Evolutionary conservation across 2,329 filamentous ascomycete species (phyloP).

Genomic region (Teratosphaeria zuluensis): DNA sequence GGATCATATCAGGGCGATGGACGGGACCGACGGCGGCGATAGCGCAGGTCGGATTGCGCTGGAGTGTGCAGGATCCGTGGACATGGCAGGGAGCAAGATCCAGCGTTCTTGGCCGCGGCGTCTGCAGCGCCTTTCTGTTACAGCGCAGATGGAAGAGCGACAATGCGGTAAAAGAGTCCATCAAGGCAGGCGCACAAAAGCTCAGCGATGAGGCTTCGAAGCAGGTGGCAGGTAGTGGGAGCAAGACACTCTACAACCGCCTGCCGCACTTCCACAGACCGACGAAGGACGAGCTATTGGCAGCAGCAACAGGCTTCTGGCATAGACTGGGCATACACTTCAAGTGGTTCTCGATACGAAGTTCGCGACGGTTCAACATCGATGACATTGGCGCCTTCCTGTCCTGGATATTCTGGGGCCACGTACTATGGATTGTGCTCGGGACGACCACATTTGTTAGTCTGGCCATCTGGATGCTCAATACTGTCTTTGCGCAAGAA

Average conservation of each 20-base stretch:
- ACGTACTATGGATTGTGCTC: slow-evolving; percentile 90
- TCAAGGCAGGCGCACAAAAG: slow-evolving; percentile 7
- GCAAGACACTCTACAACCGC: slow-evolving; percentile 40
- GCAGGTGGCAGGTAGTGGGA: slow-evolving; percentile 2
- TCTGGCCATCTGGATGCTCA: slow-evolving; percentile 78
- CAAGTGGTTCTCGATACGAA: slow-evolving; percentile 96
- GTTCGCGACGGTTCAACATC: slow-evolving; percentile 84
- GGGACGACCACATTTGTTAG: slow-evolving; percentile 98
- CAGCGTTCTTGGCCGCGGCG: slow-evolving; percentile 1
- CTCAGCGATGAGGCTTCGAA: slow-evolving; percentile 9
- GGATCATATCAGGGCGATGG: slow-evolving; percentile 11
- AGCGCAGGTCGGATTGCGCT: slow-evolving; percentile 4
- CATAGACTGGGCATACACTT: slow-evolving; percentile 81
- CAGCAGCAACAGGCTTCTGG: slow-evolving; percentile 87
- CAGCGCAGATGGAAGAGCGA: slow-evolving; percentile 7
- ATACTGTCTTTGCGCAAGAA: slow-evolving; percentile 96
- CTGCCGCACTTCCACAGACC: slow-evolving; percentile 67
- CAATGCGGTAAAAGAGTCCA: neutral
- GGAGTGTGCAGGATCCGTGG: neutral
- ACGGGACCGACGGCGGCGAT: slow-evolving; percentile 11
- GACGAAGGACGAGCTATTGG: slow-evolving; percentile 84
- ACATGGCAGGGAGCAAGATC: neutral
- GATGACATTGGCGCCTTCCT: slow-evolving; percentile 95
- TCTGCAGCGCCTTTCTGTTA: neutral
- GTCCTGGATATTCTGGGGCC: slow-evolving; percentile 89